Base-by-base conservation (phyloP, 192 early-diverging fungal genomes). In the Diversispora epigaea region DNA sequence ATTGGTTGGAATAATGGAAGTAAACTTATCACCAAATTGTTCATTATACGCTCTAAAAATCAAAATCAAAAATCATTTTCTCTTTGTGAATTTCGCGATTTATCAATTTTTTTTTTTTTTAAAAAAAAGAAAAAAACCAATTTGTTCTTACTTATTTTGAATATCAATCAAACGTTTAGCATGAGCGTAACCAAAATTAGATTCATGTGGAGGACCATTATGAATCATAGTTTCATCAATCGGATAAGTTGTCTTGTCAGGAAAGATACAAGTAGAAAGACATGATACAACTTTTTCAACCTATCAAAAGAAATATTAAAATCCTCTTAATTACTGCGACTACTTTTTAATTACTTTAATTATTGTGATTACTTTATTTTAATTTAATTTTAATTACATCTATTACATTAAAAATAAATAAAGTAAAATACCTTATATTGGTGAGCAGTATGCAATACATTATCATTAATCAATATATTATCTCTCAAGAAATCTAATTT, bases 221-320 rank as follows among this genome's bases (percentile, higher is more conserved):
- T 94, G 93, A 56, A 94, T 85, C 93, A 94, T 94, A 62, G 87
- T 90, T 80, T 94, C 93, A 68, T 93, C 90, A 78, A 94, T 92
- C 60, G 93, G 93, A 73, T 94, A 94, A 8, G 86, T 79, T 41
- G 93, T 93, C 73, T 92, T 91, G 80, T 93, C 91, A 41, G 93
- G 93, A 81, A 94, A 94, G 54, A 94, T 87, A 80, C 93, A 94
- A 21, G 93, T 94, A 0, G 92, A 93, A 55, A 94, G 86, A 78
- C 93, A 94, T 1, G 93, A 94, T 19, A 94, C 90, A 62, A 94
- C 91, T 81, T 94, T 94, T 81, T 91, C 76, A 69, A 93, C 90
- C 89, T 89, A 65, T 46, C 4, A 19, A 58, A 46, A 67, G 21
- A 55, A 22, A 62, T 39, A 44, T 7, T n/a, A n/a, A n/a, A n/a